A percentile compares a stretch with the other conserved stretches of the same genome.
These are phyloP conservation scores for Amphirosellinia nigrospora DNA, from an alignment of 495 filamentous ascomycete species.

Conservation along the genomic window DNA sequence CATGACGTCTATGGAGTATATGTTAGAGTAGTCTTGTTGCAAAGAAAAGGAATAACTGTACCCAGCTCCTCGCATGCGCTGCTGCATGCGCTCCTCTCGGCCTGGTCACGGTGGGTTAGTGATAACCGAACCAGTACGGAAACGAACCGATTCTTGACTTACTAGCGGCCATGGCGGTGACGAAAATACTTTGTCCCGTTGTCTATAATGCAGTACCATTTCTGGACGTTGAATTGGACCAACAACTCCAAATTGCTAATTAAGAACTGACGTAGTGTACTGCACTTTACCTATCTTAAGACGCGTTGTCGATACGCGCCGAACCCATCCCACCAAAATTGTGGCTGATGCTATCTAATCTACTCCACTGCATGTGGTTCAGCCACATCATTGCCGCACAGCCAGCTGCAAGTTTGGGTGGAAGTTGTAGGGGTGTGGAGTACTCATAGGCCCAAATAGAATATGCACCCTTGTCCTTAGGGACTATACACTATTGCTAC, in stretches of 20 bases:
- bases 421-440: too few relatives aligned
- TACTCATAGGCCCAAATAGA: too few relatives aligned
- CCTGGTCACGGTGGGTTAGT: slow-evolving; percentile 38
- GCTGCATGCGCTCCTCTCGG: slow-evolving; percentile 56
- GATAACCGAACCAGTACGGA: neutral
- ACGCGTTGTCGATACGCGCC: slow-evolving; percentile 25
- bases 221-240: neutral
- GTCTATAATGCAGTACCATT: slow-evolving; percentile 6
- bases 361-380: neutral
- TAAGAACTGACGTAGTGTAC: slow-evolving; percentile 14
- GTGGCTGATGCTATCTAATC: neutral
- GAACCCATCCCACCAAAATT: slow-evolving; percentile 10
- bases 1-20: slow-evolving; percentile 44
- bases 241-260: neutral
- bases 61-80: slow-evolving; percentile 59
- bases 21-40: slow-evolving; percentile 28
- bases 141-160: slow-evolving; percentile 15
- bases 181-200: neutral
- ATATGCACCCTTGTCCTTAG: too few relatives aligned
- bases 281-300: neutral
- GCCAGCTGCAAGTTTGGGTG: too few relatives aligned
- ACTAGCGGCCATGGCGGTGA: slow-evolving; percentile 37
- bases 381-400: neutral
- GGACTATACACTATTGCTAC: too few relatives aligned
- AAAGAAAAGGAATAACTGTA: slow-evolving; percentile 32